phyloP scores from a whole-genome alignment of 2,329 filamentous ascomycete species.

The Nothophaeocryptopus gaeumannii region DNA sequence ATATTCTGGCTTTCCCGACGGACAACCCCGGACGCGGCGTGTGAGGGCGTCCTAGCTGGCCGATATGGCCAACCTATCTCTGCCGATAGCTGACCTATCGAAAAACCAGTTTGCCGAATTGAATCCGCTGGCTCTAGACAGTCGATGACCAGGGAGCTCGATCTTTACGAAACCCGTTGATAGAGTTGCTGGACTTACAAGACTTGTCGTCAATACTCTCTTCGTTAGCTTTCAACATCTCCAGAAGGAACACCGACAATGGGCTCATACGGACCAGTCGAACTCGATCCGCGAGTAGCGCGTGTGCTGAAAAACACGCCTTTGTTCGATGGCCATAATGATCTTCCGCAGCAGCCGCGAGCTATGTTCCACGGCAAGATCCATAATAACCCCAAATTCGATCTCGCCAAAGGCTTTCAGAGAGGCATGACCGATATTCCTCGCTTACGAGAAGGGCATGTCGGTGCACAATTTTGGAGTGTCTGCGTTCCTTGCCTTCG shows the following conservation, averaged over 20 bases:
- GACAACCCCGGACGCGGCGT: no score
- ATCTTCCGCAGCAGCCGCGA: slow-evolving; percentile 6
- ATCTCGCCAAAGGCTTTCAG: slow-evolving; percentile 34
- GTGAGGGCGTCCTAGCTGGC: background rate
- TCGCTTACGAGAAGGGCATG: slow-evolving; percentile 20
- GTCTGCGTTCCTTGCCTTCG: slow-evolving; percentile 22
- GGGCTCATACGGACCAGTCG: background rate
- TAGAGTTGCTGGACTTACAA: no score
- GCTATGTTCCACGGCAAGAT: slow-evolving; percentile 33
- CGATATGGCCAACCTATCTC: background rate
- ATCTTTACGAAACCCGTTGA: no score
- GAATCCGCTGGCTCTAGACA: no score
- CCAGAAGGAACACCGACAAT: background rate
- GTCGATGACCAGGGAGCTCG: no score
- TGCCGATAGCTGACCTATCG: slow-evolving; percentile 3
- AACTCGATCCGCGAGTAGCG: slow-evolving; percentile 1
- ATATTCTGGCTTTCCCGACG: no score
- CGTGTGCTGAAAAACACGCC: background rate
- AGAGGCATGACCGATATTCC: slow-evolving; percentile 32
- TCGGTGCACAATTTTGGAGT: slow-evolving; percentile 32
- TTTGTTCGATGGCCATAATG: slow-evolving; percentile 5
- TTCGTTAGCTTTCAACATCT: no score
- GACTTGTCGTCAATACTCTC: no score
- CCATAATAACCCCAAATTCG: slow-evolving; percentile 35
- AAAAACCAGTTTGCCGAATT: background rate